Evolutionary conservation across 1,139 yeast species (phyloP), one percentile per base, ranked within the genome.

Genomic region (Yamadazyma dendronema): DNA sequence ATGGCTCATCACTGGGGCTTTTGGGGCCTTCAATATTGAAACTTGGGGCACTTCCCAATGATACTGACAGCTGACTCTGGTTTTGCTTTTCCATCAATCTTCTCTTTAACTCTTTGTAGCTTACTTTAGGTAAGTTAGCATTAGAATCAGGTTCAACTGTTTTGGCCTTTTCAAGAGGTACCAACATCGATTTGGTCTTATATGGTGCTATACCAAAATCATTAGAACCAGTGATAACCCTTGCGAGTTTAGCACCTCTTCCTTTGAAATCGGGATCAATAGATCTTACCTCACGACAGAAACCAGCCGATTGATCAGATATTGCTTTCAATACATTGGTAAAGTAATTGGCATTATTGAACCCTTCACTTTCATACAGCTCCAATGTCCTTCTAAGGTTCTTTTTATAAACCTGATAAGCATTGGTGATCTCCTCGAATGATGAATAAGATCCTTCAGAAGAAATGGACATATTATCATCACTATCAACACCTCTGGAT

Each of bases 221-320:
- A 39, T 56, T 67, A 1, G 74, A 67, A 0, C 78, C 78, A 2
- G 78, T 72, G 21, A 72, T 67, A 3, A 61, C 67, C 14, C 73
- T 50, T 1, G 77, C 78, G 36, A 72, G 53, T 44, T 65, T 63
- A 10, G 77, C 71, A 3, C 77, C 77, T 37, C 62, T 56, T 1
- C 75, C 72, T 29, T 56, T 55, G 42, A 63, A 65, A 41, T 66
- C 66, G 2, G 77, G 77, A 44, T 68, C 63, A 3, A 71, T 57
- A 2, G 49, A 55, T 9, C 62, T 53, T 8, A 72, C 47, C 5
- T 70, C 71, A 30, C 56, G 52, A 46, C 77, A 72, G 31, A 71
- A 58, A 15, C 44, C 52, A 3, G 60, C 49, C 4, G 74, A 68
- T 38, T 56, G 56, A 41, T 71, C 76, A 1, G 74, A 64, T n/a